phyloP scores from a whole-genome alignment of 2,329 filamentous ascomycete genomes.

The Didymosphaeria variabile region DNA sequence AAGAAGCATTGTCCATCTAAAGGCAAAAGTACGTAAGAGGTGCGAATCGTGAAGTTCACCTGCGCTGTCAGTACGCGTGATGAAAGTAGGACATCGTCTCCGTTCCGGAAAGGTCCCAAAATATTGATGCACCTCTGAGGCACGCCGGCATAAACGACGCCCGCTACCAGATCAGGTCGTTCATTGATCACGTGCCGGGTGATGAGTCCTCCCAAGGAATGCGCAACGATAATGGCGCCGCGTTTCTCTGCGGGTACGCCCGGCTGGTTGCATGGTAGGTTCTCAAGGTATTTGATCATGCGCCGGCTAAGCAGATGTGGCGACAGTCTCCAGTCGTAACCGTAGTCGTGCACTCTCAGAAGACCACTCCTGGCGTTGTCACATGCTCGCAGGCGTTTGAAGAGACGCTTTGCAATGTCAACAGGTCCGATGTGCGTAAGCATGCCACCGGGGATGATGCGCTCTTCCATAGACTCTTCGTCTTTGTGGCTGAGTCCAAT shows the following conservation, averaged over 20 bases:
- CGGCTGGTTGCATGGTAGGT: slow-evolving; percentile 76
- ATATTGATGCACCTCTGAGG: slow-evolving; percentile 92
- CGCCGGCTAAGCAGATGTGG: slow-evolving; percentile 77
- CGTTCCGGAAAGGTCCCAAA: slow-evolving; percentile 85
- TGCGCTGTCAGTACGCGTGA: slow-evolving; percentile 90
- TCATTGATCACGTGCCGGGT: slow-evolving; percentile 88
- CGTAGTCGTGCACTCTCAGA: slow-evolving; percentile 86
- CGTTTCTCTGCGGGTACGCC: slow-evolving; percentile 61
- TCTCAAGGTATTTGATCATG: slow-evolving; percentile 77
- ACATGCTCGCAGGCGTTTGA: slow-evolving; percentile 78
- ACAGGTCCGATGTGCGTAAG: slow-evolving; percentile 91
- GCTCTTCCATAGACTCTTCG: slow-evolving; percentile 82
- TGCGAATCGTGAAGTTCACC: slow-evolving; percentile 91
- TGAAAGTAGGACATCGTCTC: slow-evolving; percentile 90
- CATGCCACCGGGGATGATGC: slow-evolving; percentile 87
- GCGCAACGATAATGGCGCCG: slow-evolving; percentile 84
- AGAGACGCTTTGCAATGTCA: slow-evolving; percentile 83
- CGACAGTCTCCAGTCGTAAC: slow-evolving; percentile 93
- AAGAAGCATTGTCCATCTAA: slow-evolving; percentile 89
- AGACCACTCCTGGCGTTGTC: slow-evolving; percentile 76
- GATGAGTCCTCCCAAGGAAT: slow-evolving; percentile 87
- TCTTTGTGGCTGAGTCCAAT: slow-evolving; percentile 83
- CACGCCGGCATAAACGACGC: slow-evolving; percentile 84
- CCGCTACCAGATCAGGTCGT: slow-evolving; percentile 83
- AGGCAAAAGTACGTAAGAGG: slow-evolving; percentile 84